Conservation (phyloP, 805 yeast genomes). For the Cyberlindnera sargentensis region DNA sequence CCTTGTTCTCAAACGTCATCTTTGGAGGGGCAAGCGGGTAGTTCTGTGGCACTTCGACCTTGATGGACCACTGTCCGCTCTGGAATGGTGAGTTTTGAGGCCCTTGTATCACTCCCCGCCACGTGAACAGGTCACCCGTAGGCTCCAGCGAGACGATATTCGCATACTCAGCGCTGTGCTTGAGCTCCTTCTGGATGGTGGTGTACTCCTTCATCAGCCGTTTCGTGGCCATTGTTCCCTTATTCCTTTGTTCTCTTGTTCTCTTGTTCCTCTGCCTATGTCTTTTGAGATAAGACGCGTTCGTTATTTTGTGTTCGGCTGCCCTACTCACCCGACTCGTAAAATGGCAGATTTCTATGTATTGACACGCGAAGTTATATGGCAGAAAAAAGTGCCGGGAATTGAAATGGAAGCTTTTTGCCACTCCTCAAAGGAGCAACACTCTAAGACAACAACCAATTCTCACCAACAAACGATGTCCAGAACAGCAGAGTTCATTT, state of each 20-base stretch:
- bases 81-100: slow-evolving; percentile 47
- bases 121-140: slow-evolving; percentile 38
- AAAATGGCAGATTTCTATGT: too few relatives aligned
- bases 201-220: slow-evolving; percentile 32
- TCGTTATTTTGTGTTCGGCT: neutral
- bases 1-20: slow-evolving; percentile 35
- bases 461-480: slow-evolving; percentile 26
- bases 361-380: too few relatives aligned
- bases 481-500: slow-evolving; percentile 32
- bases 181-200: slow-evolving; percentile 24
- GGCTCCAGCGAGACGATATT: slow-evolving; percentile 41
- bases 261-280: neutral
- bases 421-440: too few relatives aligned
- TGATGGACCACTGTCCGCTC: slow-evolving; percentile 44
- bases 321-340: too few relatives aligned
- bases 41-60: slow-evolving; percentile 34
- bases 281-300: slow-evolving; percentile 4
- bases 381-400: too few relatives aligned
- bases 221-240: slow-evolving; percentile 22
- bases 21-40: slow-evolving; percentile 60
- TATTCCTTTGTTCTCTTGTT: neutral
- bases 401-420: too few relatives aligned
- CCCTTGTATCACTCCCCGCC: slow-evolving; percentile 48
- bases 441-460: too few relatives aligned
- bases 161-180: slow-evolving; percentile 9